Conservation (phyloP, 139 green algal genomes). For the Chlamydomonas incerta region DNA sequence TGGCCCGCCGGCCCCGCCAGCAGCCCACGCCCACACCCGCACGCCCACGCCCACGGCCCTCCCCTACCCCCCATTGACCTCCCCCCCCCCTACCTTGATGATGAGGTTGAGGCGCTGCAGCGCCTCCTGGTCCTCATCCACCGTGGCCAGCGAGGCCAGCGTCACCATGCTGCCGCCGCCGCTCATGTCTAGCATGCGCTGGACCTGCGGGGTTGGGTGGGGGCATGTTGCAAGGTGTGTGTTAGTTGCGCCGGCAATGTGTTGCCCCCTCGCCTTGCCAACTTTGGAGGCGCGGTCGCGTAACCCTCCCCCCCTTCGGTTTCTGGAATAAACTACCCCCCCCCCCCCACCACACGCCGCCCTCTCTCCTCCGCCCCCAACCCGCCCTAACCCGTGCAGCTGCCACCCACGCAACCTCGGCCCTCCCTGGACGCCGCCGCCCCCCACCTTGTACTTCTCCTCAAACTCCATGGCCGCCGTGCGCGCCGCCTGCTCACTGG, state of each 20-base stretch:
- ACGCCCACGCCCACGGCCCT: not conserved
- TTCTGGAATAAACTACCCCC: no score
- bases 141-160: conserved; percentile 80
- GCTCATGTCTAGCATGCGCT: conserved; percentile 64
- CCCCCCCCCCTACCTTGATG: conserved; percentile 75
- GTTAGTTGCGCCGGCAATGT: no score
- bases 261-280: no score
- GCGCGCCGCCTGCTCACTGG: conserved; percentile 75
- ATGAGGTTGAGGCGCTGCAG: conserved; percentile 92
- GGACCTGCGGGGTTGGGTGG: not conserved
- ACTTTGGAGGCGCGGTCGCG: no score
- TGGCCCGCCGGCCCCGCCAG: no score
- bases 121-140: conserved; percentile 80
- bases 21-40: no score
- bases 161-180: conserved; percentile 87
- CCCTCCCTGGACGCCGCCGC: conserved; percentile 66
- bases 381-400: no score
- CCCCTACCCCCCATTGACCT: not conserved
- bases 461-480: conserved; percentile 56
- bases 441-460: conserved; percentile 44
- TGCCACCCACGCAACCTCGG: not conserved
- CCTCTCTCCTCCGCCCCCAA: no score
- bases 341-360: no score
- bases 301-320: no score
- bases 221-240: not conserved